Conservation (phyloP, 2,329 filamentous ascomycete species). For the Fusarium longipes region DNA sequence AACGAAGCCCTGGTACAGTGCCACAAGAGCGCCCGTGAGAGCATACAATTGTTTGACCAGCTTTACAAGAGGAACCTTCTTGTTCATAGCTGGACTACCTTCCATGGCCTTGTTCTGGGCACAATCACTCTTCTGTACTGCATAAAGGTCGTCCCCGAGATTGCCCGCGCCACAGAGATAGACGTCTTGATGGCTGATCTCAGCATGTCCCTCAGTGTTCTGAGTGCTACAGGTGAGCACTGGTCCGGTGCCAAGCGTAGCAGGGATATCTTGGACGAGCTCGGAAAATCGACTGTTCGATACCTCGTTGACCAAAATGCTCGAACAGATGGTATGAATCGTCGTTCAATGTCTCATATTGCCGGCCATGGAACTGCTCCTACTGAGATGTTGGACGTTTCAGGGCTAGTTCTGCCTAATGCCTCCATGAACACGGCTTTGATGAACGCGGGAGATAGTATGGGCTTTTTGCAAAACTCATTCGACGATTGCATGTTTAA, state of each 20-base stretch:
- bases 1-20: conserved; percentile 55
- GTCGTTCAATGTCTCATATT: background rate
- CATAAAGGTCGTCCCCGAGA: conserved; percentile 58
- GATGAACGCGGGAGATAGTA: background rate
- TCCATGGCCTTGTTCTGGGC: conserved; percentile 61
- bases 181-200: conserved; percentile 57
- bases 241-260: conserved; percentile 62
- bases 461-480: conserved; percentile 30
- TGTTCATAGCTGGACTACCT: conserved; percentile 60
- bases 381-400: conserved; percentile 4
- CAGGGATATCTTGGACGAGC: conserved; percentile 57
- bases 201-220: conserved; percentile 56
- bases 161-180: conserved; percentile 52
- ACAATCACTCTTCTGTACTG: conserved; percentile 64
- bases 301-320: conserved; percentile 42
- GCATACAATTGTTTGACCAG: conserved; percentile 55
- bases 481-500: conserved; percentile 45
- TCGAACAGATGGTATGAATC: background rate
- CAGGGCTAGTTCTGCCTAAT: conserved; percentile 2
- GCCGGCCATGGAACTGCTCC: background rate
- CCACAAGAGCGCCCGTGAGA: conserved; percentile 56
- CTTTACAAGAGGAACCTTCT: conserved; percentile 59
- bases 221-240: conserved; percentile 63
- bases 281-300: conserved; percentile 49
- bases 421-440: background rate